Percentiles rank a stretch among this genome's conserved stretches.
Evolutionary conservation across 2,329 filamentous ascomycete species (phyloP).

Genomic region (Neonectria neomacrospora): DNA sequence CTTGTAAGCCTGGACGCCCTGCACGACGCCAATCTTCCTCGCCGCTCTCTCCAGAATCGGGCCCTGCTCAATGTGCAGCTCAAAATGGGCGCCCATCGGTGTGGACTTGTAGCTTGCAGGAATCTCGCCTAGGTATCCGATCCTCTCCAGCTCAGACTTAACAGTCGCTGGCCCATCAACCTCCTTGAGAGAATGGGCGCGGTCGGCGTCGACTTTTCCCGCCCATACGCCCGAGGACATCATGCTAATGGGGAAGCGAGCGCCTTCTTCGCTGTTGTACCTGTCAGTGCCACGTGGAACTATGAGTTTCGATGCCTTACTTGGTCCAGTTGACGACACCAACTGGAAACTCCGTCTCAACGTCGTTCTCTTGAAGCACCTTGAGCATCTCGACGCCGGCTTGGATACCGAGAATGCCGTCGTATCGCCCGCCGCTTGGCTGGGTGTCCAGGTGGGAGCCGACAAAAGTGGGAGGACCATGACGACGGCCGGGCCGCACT

Average conservation of each 20-base stretch:
- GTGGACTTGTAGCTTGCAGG: slow-evolving; percentile 35
- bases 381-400: slow-evolving; percentile 79
- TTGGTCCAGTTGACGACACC: slow-evolving; percentile 85
- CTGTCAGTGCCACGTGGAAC: slow-evolving; percentile 17
- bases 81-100: slow-evolving; percentile 81
- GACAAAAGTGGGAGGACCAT: slow-evolving; percentile 70
- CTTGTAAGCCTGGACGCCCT: slow-evolving; percentile 48
- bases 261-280: slow-evolving; percentile 75
- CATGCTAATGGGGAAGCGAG: slow-evolving; percentile 81
- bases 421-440: slow-evolving; percentile 74
- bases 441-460: slow-evolving; percentile 78
- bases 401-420: slow-evolving; percentile 80
- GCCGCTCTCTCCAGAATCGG: slow-evolving; percentile 70
- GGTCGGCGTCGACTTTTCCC: slow-evolving; percentile 69
- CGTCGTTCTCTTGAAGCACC: slow-evolving; percentile 72
- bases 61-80: slow-evolving; percentile 85
- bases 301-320: slow-evolving; percentile 52
- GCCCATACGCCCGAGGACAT: slow-evolving; percentile 82
- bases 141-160: slow-evolving; percentile 69
- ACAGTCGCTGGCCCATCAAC: slow-evolving; percentile 48
- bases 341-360: slow-evolving; percentile 76
- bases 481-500: slow-evolving; percentile 69
- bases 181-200: slow-evolving; percentile 73
- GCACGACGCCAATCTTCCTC: slow-evolving; percentile 47
- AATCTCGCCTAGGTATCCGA: slow-evolving; percentile 73